phyloP scores from a whole-genome alignment of 2,329 filamentous ascomycete species.

The Endothia cerciana region DNA sequence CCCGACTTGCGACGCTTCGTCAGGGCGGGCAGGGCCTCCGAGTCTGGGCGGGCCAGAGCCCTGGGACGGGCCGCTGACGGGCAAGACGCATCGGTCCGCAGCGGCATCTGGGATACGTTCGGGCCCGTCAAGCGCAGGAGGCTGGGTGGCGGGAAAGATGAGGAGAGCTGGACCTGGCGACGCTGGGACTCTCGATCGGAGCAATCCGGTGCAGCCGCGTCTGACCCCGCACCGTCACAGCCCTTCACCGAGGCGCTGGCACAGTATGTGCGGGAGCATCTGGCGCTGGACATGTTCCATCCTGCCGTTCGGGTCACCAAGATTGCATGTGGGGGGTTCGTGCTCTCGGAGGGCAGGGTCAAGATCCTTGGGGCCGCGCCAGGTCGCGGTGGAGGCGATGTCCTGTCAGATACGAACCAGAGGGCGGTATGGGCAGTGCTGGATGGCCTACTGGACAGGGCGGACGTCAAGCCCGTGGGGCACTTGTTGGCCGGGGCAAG shows the following conservation, averaged over 20 bases:
- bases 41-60: not conserved
- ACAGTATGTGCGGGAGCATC: constrained; percentile 54
- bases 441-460: constrained; percentile 22
- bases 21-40: constrained; percentile 42
- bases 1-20: constrained; percentile 53
- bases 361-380: constrained; percentile 47
- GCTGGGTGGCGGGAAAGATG: constrained; percentile 50
- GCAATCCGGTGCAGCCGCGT: not conserved
- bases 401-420: constrained; percentile 18
- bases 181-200: constrained; percentile 3
- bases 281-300: constrained; percentile 59
- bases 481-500: not conserved
- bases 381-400: not conserved
- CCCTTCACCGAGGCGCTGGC: constrained; percentile 57
- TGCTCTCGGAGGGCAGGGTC: constrained; percentile 55
- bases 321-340: constrained; percentile 60
- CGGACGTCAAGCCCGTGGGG: constrained; percentile 1
- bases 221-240: constrained; percentile 30
- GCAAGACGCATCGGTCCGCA: constrained; percentile 32
- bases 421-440: constrained; percentile 23
- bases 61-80: constrained; percentile 34
- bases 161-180: constrained; percentile 60
- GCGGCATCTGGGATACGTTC: not conserved
- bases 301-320: constrained; percentile 56
- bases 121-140: constrained; percentile 44